phyloP scores from a whole-genome alignment of 805 yeast species.

The Sugiyamaella americana region DNA sequence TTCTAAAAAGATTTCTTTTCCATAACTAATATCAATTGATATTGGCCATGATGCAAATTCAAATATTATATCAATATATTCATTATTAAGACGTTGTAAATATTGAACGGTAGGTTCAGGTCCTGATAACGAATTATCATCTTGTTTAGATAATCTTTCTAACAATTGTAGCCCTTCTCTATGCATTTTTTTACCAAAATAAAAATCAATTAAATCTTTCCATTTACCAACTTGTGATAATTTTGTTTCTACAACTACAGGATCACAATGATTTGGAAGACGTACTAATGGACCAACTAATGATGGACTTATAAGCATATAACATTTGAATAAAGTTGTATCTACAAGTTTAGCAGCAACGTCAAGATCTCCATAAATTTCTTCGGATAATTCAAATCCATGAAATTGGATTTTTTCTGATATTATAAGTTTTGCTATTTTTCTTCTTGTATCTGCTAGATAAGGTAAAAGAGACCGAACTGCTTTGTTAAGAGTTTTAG shows the following conservation, averaged over 20 bases:
- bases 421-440: constrained; percentile 30
- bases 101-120: constrained; percentile 20
- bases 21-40: constrained; percentile 33
- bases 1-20: constrained; percentile 54
- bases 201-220: constrained; percentile 73
- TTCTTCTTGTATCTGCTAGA: constrained; percentile 46
- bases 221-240: constrained; percentile 40
- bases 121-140: constrained; percentile 21
- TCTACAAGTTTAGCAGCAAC: constrained; percentile 50
- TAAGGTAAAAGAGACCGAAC: constrained; percentile 37
- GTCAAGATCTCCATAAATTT: constrained; percentile 28
- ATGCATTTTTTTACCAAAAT: constrained; percentile 56
- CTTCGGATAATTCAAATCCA: constrained; percentile 25
- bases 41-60: constrained; percentile 52
- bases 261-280: constrained; percentile 66
- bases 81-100: constrained; percentile 20
- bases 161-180: constrained; percentile 61
- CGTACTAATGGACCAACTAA: constrained; percentile 80
- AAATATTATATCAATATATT: constrained; percentile 49
- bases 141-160: constrained; percentile 30
- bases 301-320: constrained; percentile 59
- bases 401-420: constrained; percentile 17
- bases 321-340: constrained; percentile 70
- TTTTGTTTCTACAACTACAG: constrained; percentile 55
- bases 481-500: constrained; percentile 15